Conservation (phyloP, 257 asterid genomes). For the Gardenia jasminoides region DNA sequence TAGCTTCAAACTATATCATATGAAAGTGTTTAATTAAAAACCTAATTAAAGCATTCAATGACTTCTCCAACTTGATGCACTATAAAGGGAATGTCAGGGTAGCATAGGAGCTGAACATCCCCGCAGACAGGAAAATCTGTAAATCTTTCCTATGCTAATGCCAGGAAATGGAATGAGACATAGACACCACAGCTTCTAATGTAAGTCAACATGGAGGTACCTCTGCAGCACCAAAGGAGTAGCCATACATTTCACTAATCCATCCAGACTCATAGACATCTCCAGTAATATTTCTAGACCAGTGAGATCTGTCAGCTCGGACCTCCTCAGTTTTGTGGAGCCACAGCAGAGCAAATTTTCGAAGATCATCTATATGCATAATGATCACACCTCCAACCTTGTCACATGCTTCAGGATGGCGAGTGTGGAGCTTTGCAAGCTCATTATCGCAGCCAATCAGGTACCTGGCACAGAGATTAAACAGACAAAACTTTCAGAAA, state of each 20-base stretch:
- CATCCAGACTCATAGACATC: slow-evolving; percentile 95
- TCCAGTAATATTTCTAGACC: slow-evolving; percentile 84
- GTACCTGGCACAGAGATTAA: slow-evolving; percentile 46
- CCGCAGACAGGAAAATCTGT: background rate
- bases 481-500: background rate
- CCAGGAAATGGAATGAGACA: background rate
- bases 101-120: background rate
- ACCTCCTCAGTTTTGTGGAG: slow-evolving; percentile 97
- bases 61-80: background rate
- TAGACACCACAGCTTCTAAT: background rate
- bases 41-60: background rate
- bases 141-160: background rate
- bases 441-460: slow-evolving; percentile 94
- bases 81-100: background rate
- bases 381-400: slow-evolving; percentile 97
- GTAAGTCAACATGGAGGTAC: slow-evolving; percentile 32
- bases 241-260: slow-evolving; percentile 99
- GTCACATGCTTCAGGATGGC: slow-evolving; percentile 79
- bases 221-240: slow-evolving; percentile 99
- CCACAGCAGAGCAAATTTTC: slow-evolving; percentile 79
- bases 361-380: slow-evolving; percentile 78
- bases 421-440: slow-evolving; percentile 87
- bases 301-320: slow-evolving; percentile 80
- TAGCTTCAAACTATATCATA: background rate
- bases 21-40: background rate